These are phyloP conservation scores for Scheffersomyces lignicola DNA, from an alignment of 1,139 yeast species.

Conservation along the genomic window DNA sequence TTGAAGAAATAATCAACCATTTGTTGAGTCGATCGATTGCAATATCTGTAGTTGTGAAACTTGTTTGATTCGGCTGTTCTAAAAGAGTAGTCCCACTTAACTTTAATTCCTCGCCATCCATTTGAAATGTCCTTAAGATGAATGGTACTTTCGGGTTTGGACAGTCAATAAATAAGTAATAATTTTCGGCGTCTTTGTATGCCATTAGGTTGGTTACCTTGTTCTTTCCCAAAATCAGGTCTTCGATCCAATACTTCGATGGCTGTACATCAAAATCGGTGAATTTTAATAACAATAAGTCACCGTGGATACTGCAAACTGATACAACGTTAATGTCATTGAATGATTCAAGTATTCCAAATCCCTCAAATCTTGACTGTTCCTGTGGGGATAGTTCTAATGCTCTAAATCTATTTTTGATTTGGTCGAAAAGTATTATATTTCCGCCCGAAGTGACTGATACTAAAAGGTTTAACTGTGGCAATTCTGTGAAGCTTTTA, in stretches of 20 bases:
- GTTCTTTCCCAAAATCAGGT: conserved; percentile 22
- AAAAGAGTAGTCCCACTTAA: conserved; percentile 19
- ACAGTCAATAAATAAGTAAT: conserved; percentile 55
- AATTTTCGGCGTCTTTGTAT: conserved; percentile 17
- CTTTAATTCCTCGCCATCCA: conserved; percentile 14
- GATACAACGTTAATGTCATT: conserved; percentile 37
- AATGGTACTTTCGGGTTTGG: conserved; percentile 67
- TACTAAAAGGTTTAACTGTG: conserved; percentile 39
- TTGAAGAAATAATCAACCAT: conserved; percentile 64
- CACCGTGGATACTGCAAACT: conserved; percentile 56
- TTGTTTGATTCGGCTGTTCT: conserved; percentile 41
- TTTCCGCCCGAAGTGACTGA: conserved; percentile 66
- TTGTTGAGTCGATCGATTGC: conserved; percentile 37
- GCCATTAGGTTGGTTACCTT: conserved; percentile 58
- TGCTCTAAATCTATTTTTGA: conserved; percentile 12
- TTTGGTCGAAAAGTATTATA: conserved; percentile 34
- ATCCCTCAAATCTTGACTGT: conserved; percentile 35
- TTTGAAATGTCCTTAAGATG: conserved; percentile 40
- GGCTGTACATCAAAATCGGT: conserved; percentile 17
- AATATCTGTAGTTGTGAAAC: conserved; percentile 62
- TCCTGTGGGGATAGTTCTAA: conserved; percentile 13
- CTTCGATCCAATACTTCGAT: conserved; percentile 21
- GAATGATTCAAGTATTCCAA: conserved; percentile 54
- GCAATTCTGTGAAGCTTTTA: conserved; percentile 56
- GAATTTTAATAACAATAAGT: conserved; percentile 47